These are phyloP conservation scores for Casuarina equisetifolia DNA, from an alignment of 306 rosid species.

Conservation along the genomic window DNA sequence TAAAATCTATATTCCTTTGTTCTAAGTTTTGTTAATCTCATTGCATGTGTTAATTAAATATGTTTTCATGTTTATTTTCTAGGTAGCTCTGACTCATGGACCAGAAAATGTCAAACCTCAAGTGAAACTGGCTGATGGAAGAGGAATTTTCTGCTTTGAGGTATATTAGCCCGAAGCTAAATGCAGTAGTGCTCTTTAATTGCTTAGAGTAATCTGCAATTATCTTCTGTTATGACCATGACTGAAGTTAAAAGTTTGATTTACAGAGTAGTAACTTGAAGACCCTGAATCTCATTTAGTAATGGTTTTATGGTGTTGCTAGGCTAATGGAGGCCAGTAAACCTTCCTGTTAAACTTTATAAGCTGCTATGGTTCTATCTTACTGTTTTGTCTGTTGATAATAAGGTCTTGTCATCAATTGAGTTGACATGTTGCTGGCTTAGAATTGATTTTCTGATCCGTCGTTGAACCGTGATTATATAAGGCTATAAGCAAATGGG, in stretches of 20 bases:
- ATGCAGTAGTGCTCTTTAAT: background rate
- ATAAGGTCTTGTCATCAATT: constrained; percentile 13
- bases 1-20: constrained; percentile 24
- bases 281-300: constrained; percentile 1
- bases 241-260: constrained; percentile 26
- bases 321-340: constrained; percentile 14
- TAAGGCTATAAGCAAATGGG: background rate
- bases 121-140: constrained; percentile 75
- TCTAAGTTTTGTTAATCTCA: constrained; percentile 22
- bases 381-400: constrained; percentile 11
- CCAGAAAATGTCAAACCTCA: constrained; percentile 94
- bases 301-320: constrained; percentile 12
- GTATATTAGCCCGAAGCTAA: constrained; percentile 44
- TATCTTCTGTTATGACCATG: constrained; percentile 17
- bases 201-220: constrained; percentile 20
- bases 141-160: constrained; percentile 92
- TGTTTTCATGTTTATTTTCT: constrained; percentile 20
- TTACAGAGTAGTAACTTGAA: constrained; percentile 22
- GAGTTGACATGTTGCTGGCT: constrained; percentile 12
- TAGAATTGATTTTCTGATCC: constrained; percentile 17
- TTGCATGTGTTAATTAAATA: constrained; percentile 24
- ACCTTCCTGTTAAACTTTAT: constrained; percentile 13
- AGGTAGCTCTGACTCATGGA: constrained; percentile 99
- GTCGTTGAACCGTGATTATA: background rate
- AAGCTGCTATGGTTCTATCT: constrained; percentile 15